A percentile compares a stretch with the other conserved stretches of the same genome.
Evolutionary conservation across 2,329 filamentous ascomycete genomes (phyloP).

Genomic region (Capronia coronata): DNA sequence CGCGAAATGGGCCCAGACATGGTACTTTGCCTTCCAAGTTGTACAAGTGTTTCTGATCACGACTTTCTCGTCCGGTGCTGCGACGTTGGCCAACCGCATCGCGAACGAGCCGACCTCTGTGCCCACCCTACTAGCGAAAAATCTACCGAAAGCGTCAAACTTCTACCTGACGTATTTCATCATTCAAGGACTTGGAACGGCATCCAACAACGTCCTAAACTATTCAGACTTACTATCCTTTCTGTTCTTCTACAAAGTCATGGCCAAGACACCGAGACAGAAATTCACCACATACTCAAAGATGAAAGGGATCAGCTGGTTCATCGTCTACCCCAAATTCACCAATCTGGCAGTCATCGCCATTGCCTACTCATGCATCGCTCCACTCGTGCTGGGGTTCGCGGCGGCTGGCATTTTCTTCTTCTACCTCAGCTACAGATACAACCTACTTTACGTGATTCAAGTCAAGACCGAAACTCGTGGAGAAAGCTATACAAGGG

Average conservation of each 20-base stretch:
- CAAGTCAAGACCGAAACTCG: slow-evolving; percentile 78
- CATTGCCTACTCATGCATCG: slow-evolving; percentile 80
- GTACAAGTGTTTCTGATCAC: slow-evolving; percentile 86
- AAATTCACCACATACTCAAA: slow-evolving; percentile 69
- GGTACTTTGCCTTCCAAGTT: slow-evolving; percentile 68
- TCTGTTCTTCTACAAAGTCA: slow-evolving; percentile 23
- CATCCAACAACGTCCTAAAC: slow-evolving; percentile 44
- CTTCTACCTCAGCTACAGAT: slow-evolving; percentile 81
- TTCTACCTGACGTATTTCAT: slow-evolving; percentile 96
- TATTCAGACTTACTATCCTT: slow-evolving; percentile 49
- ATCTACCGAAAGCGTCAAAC: slow-evolving; percentile 80
- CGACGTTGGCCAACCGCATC: slow-evolving; percentile 61
- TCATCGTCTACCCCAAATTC: slow-evolving; percentile 71
- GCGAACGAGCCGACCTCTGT: slow-evolving; percentile 57
- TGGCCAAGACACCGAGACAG: slow-evolving; percentile 59
- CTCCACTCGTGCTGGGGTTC: slow-evolving; percentile 76
- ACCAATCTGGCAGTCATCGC: slow-evolving; percentile 82
- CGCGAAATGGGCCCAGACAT: slow-evolving; percentile 83
- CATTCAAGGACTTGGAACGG: slow-evolving; percentile 66
- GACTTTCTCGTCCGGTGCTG: slow-evolving; percentile 67
- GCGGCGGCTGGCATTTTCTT: slow-evolving; percentile 69
- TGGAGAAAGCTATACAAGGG: slow-evolving; percentile 78
- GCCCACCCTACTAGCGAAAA: slow-evolving; percentile 62
- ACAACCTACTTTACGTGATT: slow-evolving; percentile 83
- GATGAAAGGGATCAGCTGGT: slow-evolving; percentile 73